Base-by-base conservation (phyloP, 2,329 filamentous ascomycete species). In the Sodiomyces alkalinus region DNA sequence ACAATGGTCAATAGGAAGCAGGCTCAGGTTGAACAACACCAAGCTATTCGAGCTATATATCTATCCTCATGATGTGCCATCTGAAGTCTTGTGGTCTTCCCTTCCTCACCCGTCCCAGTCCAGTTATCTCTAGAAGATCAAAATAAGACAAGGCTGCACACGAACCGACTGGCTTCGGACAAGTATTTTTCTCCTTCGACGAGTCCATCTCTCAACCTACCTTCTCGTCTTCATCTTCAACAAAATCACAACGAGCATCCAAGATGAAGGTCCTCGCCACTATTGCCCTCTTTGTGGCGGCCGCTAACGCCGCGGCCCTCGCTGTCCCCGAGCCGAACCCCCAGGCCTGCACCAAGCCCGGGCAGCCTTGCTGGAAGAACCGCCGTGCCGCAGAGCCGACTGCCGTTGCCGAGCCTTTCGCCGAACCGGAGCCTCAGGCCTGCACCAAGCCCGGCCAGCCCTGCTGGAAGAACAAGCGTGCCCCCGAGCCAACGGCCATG, bases 381-480 rank as follows among this genome's bases (percentile, higher is more conserved):
- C 23, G 55, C 44, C 56, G 55, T 36, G 55, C 51, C n/a, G 44
- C 47, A 35, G 42, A 48, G 4, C 44, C 46, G 31, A 43, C 53
- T 35, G 26, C 41, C 39, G 40, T 40, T 9, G 40, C 48, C 29
- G 32, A 53, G 35, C 26, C 42, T 14, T 45, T 47, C 37, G 34
- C 33, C 16, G 32, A 37, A 19, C 12, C 17, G 6, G 25, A 27
- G 5, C 25, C 19, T 6, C 13, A 28, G 13, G 15, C 17, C 8
- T 61, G 60, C 41, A 37, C 48, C 36, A 42, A 46, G 20, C 46
- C 45, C 17, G 48, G 52, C 24, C 39, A 48, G 39, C 33, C 43
- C 6, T 56, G 53, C 52, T 52, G 48, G 47, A 51, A 48, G 37
- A 56, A 54, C 33, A 49, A 50, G 40, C 51, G 56, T 30, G 52